Conservation (phyloP, 202 grass and related monocot genomes). For the Elaeis oleifera region DNA sequence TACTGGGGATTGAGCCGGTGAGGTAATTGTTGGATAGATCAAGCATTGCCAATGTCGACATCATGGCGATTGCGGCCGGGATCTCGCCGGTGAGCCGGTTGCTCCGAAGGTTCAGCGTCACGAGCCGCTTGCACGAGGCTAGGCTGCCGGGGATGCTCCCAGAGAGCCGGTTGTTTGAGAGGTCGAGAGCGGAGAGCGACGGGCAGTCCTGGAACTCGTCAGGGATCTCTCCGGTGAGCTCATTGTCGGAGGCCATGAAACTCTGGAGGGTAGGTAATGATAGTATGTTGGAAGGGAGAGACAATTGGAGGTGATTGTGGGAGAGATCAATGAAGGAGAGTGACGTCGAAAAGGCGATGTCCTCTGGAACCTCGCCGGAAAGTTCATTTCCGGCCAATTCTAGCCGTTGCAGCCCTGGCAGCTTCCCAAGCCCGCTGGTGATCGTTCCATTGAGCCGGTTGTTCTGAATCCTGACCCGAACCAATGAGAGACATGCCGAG, state of each 20-base stretch:
- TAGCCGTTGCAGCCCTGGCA: conserved; percentile 59
- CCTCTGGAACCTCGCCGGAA: conserved; percentile 66
- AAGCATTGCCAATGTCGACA: conserved; percentile 75
- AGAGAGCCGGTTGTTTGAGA: conserved; percentile 73
- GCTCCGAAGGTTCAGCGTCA: conserved; percentile 63
- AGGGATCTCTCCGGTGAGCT: conserved; percentile 61
- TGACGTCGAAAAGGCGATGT: conserved; percentile 59
- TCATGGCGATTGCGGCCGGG: conserved; percentile 49
- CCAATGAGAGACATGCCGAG: conserved; percentile 52
- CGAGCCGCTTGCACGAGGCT: conserved; percentile 66
- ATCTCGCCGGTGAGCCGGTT: conserved; percentile 74
- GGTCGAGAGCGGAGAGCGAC: conserved; percentile 68
- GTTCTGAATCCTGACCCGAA: conserved; percentile 77
- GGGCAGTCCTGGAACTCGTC: conserved; percentile 58
- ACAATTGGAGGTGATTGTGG: conserved; percentile 66
- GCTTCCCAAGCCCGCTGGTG: conserved; percentile 51
- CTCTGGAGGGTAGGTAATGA: conserved; percentile 66
- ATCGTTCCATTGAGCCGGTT: conserved; percentile 79
- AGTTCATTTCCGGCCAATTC: conserved; percentile 82
- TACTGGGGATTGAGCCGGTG: conserved; percentile 5
- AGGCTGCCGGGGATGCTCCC: conserved; percentile 63
- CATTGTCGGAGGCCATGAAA: conserved; percentile 77
- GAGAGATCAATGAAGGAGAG: conserved; percentile 94
- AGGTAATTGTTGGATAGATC: conserved; percentile 85
- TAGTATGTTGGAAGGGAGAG: conserved; percentile 62